A percentile compares a stretch with the other conserved stretches of the same genome.
These are phyloP conservation scores for Eleusine coracana DNA, from an alignment of 176 grass and related monocot species.

Conservation along the genomic window DNA sequence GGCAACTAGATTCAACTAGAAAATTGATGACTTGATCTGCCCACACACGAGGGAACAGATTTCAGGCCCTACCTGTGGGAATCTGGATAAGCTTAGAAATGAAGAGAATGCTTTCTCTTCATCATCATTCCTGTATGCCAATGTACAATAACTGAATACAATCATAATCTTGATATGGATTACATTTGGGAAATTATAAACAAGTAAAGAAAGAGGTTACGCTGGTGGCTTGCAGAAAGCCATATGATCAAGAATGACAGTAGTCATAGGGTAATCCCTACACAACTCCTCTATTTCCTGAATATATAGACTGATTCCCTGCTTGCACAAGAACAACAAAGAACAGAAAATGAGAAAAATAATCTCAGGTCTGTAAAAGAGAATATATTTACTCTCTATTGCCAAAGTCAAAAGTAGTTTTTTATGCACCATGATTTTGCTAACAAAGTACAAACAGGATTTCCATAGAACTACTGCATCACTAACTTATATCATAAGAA, in stretches of 20 bases:
- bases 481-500: conserved; percentile 8
- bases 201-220: conserved; percentile 40
- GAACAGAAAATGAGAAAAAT: conserved; percentile 7
- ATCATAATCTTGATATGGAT: neutral
- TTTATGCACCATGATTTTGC: neutral
- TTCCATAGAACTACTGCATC: neutral
- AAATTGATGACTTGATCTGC: conserved; percentile 2
- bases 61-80: conserved; percentile 67
- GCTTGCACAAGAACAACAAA: conserved; percentile 21
- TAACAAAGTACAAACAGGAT: neutral
- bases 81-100: conserved; percentile 74
- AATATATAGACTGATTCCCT: conserved; percentile 71
- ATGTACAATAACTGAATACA: conserved; percentile 30
- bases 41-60: neutral
- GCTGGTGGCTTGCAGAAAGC: conserved; percentile 87
- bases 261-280: conserved; percentile 63
- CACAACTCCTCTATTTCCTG: conserved; percentile 84
- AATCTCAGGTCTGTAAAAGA: neutral
- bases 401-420: neutral
- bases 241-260: conserved; percentile 85
- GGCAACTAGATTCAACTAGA: neutral
- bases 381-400: neutral
- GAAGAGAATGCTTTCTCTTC: conserved; percentile 63
- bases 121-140: conserved; percentile 56
- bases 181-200: conserved; percentile 12